Conservation (phyloP, 208 protist species). For the Acanthamoeba castellanii region DNA sequence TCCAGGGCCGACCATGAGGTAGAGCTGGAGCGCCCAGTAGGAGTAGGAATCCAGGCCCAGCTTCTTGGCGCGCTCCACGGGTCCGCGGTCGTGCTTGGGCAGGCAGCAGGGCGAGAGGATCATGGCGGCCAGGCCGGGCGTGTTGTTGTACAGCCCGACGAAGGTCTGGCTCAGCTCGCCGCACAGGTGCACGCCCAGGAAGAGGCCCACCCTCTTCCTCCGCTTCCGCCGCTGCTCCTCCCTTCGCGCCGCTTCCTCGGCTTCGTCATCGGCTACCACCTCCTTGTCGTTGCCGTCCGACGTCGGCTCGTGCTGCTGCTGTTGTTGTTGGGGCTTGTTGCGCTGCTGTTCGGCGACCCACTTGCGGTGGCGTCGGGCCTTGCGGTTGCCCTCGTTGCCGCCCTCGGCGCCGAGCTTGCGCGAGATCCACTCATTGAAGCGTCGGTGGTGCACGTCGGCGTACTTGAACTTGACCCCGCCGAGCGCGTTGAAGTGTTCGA, state of each 20-base stretch:
- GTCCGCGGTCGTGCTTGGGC: conserved; percentile 24
- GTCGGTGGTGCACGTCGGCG: conserved; percentile 46
- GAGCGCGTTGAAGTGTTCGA: conserved; percentile 37
- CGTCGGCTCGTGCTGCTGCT: neutral
- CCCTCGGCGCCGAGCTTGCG: neutral
- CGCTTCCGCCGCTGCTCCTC: neutral
- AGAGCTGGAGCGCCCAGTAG: conserved; percentile 60
- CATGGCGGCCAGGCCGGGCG: conserved; percentile 10
- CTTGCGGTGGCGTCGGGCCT: conserved; percentile 27
- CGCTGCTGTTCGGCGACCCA: conserved; percentile 26
- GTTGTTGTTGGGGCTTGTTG: neutral
- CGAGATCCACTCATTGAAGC: conserved; percentile 49
- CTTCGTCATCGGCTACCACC: neutral
- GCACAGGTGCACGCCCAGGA: conserved; percentile 61
- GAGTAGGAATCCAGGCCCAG: conserved; percentile 41
- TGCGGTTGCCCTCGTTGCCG: conserved; percentile 60
- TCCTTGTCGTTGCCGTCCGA: neutral
- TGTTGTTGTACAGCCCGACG: conserved; percentile 41
- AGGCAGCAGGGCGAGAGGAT: conserved; percentile 64
- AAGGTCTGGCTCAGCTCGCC: conserved; percentile 58
- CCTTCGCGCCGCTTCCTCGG: neutral
- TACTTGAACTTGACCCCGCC: conserved; percentile 53
- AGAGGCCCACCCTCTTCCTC: neutral
- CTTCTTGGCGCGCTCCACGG: conserved; percentile 48
- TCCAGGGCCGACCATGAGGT: conserved; percentile 34